Base-by-base conservation (phyloP, 306 rosid species). In the Astragalus glycyphyllos region DNA sequence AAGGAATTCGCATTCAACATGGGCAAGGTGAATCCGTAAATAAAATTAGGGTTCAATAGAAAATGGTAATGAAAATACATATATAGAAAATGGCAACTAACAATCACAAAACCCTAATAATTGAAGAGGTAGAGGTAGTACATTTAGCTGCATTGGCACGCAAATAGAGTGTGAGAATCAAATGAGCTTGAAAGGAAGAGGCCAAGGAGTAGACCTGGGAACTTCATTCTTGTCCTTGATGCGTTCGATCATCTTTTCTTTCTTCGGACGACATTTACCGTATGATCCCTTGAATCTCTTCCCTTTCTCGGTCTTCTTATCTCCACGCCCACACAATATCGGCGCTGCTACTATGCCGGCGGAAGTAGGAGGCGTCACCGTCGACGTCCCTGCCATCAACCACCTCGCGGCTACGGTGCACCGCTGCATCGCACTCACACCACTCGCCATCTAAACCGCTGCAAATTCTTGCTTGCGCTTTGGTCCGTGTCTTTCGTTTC, bases 191-290 rank as follows among this genome's bases (percentile, higher is more conserved):
- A 93, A 90, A 35, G 98, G 94, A 51, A 93, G 97, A 76, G 98
- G 98, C 98, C 98, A 93, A 73, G 98, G 98, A 70, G 98, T 87
- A 6, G 97, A 90, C 87, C 93, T 87, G 81, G 97, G 96, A 50
- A 93, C 96, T 88, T 93, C 98, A 41, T 86, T 88, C 84, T 82
- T 89, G 77, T 89, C 97, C 83, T 94, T 91, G 56, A 94, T 84
- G 55, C 96, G 96, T 76, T 94, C 92, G 0, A 94, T 94, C 97
- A 38, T 91, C 80, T 90, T 89, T 80, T 94, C 98, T 80, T 76
- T 94, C 84, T 87, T 89, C 2, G 99, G 96, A 75, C 92, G 74
- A 11, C 92, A 9, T 73, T 90, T 94, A 0, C 95, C 96, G 69
- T 50, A 94, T 46, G 99, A 90, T 5, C 99, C 99, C 47, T 90